These are phyloP conservation scores for Aechmea fasciata DNA, from an alignment of 176 grass and related monocot species.

Conservation along the genomic window DNA sequence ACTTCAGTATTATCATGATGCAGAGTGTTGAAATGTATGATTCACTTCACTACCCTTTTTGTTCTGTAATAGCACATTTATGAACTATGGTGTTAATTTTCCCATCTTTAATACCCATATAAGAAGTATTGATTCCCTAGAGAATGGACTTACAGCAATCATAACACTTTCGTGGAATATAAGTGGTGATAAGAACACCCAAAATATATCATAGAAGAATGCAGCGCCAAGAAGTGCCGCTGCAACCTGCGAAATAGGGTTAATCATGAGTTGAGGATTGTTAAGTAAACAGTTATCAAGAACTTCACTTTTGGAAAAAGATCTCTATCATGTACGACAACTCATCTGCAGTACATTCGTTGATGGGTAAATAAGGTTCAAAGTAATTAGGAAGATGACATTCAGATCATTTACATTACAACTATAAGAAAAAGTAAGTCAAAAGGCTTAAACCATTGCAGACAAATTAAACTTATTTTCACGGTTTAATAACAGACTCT, in stretches of 20 bases:
- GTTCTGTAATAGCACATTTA: no score
- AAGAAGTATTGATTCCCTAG: background rate
- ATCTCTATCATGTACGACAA: background rate
- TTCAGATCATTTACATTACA: background rate
- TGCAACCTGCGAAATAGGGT: slow-evolving; percentile 58
- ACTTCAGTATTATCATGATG: no score
- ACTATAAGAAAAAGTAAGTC: background rate
- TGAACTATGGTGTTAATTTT: no score
- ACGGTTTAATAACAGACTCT: no score
- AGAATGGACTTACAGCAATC: slow-evolving; percentile 56
- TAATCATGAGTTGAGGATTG: background rate
- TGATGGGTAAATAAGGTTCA: background rate
- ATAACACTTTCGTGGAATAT: slow-evolving; percentile 97
- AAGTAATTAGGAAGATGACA: background rate
- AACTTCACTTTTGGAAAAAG: slow-evolving; percentile 4
- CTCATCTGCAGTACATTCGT: background rate
- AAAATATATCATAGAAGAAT: slow-evolving; percentile 93
- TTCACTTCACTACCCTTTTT: no score
- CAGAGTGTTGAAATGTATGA: no score
- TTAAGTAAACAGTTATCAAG: background rate
- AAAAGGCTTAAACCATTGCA: background rate
- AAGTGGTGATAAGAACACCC: slow-evolving; percentile 93
- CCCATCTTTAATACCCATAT: background rate
- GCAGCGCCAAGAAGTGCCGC: slow-evolving; percentile 60
- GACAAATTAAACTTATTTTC: background rate